These are phyloP conservation scores for Mallotus repandus DNA, from an alignment of 441 rosid species.

Conservation along the genomic window DNA sequence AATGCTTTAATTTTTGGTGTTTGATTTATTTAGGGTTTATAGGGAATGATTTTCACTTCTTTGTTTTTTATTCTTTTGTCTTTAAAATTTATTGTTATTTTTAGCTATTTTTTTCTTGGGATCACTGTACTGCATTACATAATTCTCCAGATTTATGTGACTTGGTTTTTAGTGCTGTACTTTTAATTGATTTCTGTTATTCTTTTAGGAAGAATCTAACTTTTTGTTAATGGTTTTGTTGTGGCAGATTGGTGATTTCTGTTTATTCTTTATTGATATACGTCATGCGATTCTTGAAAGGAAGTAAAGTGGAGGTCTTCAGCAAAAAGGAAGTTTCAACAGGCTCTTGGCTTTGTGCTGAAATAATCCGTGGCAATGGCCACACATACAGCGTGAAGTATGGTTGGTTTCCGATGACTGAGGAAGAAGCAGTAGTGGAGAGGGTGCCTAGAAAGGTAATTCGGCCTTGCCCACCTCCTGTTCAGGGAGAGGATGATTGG, in stretches of 20 bases:
- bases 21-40: not conserved
- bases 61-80: not conserved
- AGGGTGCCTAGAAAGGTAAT: slow-evolving; percentile 44
- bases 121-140: not conserved
- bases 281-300: slow-evolving; percentile 44
- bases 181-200: not conserved
- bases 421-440: slow-evolving; percentile 25
- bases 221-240: not conserved
- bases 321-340: slow-evolving; percentile 31
- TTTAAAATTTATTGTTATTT: not conserved
- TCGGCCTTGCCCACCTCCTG: slow-evolving; percentile 53
- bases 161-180: not conserved
- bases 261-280: not conserved
- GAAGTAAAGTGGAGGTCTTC: slow-evolving; percentile 45
- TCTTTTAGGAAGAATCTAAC: not conserved
- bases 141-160: not conserved
- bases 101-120: not conserved
- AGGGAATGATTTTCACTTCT: not conserved
- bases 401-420: slow-evolving; percentile 17
- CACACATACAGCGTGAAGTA: slow-evolving; percentile 38
- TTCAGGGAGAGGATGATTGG: slow-evolving; percentile 28
- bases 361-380: slow-evolving; percentile 44
- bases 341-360: slow-evolving; percentile 41
- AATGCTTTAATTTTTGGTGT: not conserved
- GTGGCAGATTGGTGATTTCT: slow-evolving; percentile 14